These are phyloP conservation scores for Brachypodium distachyon DNA, from an alignment of 202 grass and related monocot genomes.

Conservation along the genomic window DNA sequence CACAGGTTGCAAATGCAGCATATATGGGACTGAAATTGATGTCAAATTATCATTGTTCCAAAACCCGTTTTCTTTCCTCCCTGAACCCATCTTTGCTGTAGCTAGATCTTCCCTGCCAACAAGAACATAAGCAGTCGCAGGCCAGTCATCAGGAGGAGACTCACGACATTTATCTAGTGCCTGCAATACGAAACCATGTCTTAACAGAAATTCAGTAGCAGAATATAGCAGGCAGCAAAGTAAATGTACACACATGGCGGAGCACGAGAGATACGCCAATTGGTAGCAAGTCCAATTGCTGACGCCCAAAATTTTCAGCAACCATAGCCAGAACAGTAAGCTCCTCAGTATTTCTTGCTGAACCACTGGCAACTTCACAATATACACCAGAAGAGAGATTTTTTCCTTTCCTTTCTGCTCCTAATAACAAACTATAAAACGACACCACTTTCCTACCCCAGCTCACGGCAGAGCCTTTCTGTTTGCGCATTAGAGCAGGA, in stretches of 20 bases:
- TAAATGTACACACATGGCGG: constrained; percentile 61
- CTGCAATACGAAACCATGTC: constrained; percentile 39
- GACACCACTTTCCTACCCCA: constrained; percentile 82
- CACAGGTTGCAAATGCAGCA: constrained; percentile 91
- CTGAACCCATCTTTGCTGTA: constrained; percentile 43
- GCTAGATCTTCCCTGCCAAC: constrained; percentile 91
- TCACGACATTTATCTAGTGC: constrained; percentile 87
- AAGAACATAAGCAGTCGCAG: constrained; percentile 73
- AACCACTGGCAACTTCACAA: constrained; percentile 85
- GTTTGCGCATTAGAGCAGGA: constrained; percentile 59
- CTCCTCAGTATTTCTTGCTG: constrained; percentile 66
- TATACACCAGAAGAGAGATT: constrained; percentile 76
- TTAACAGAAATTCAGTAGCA: constrained; percentile 13
- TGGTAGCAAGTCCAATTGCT: constrained; percentile 82
- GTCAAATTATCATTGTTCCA: constrained; percentile 55
- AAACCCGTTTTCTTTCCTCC: constrained; percentile 49
- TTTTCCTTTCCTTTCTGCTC: constrained; percentile 68
- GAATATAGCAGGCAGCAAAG: constrained; percentile 15
- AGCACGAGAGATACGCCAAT: constrained; percentile 85
- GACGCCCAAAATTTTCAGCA: constrained; percentile 77
- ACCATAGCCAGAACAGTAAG: constrained; percentile 88
- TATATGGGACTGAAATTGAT: constrained; percentile 89
- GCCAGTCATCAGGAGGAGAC: constrained; percentile 85
- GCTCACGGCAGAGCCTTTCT: constrained; percentile 58
- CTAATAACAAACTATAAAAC: constrained; percentile 89